Evolutionary conservation across 345 rosid genomes (phyloP), one percentile per base, ranked within the genome.

Genomic region (Moricandia moricandioides): DNA sequence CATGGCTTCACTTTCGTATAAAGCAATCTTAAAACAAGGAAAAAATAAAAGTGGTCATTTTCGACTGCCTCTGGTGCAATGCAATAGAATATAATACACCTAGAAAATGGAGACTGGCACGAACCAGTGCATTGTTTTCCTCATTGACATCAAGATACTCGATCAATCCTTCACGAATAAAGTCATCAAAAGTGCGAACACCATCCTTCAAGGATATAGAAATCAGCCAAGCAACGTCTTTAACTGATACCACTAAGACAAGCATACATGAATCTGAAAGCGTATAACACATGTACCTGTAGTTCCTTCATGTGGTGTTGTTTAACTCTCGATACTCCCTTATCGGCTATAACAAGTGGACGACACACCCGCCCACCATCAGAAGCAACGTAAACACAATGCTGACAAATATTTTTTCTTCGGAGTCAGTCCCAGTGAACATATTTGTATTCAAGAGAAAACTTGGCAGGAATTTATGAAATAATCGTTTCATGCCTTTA

Each of bases 321-420:
- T 79, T 91, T 94, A 69, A 94, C 85, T 82, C 97, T 88, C 75
- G 98, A 88, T 78, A 86, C 71, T 62, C 98, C 98, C 80, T 86
- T 86, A 85, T 94, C 96, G 40, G 96, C 97, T 76, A 94, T 88
- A 78, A 94, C 98, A 64, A 94, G 90, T 13, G 98, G 98, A 76
- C 97, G 95, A 83, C 97, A 91, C 78, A 94, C 98, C 72, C 98
- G 90, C 65, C 98, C 98, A 70, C 95, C 97, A 88, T 94, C 98
- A 72, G 98, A 91, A 81, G 98, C 98, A 82, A 94, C 84, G 78
- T 94, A 88, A 61, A 94, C 92, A 79, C 87, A 88, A 35, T 82
- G 83, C 98, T 94, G 89, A 69, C 12, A 77, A 76, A 72, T 6
- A 81, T 21, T 21, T 21, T 21, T 45, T 58, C 72, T 61, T 64